Evolutionary conservation across 2,329 filamentous ascomycete genomes (phyloP).

Genomic region (Colletotrichum lindemuthianum): DNA sequence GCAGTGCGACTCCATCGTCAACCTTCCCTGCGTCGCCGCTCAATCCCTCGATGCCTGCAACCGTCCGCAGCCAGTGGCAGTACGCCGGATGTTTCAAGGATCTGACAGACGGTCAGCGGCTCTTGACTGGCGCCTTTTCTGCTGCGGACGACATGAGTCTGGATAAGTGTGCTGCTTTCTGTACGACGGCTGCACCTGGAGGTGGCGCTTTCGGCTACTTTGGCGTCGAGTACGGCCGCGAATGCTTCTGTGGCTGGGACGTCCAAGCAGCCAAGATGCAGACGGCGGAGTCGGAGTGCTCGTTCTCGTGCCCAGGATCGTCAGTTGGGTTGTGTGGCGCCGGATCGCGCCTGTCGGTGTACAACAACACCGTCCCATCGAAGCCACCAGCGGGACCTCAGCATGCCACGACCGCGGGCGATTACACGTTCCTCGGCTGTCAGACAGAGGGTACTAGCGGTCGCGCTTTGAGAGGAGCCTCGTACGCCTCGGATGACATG

Average conservation of each 20-base stretch:
- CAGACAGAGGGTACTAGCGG: conserved; percentile 37
- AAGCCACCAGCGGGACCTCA: conserved; percentile 29
- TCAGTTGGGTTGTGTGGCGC: conserved; percentile 33
- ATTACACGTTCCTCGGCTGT: conserved; percentile 39
- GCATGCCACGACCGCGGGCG: conserved; percentile 33
- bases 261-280: conserved; percentile 30
- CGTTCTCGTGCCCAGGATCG: conserved; percentile 31
- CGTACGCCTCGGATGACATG: conserved; percentile 39
- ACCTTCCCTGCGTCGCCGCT: conserved; percentile 27
- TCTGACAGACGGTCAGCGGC: conserved; percentile 36
- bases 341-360: conserved; percentile 39
- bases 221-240: conserved; percentile 39
- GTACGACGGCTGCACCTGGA: conserved; percentile 34
- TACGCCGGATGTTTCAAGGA: conserved; percentile 41
- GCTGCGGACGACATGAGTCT: conserved; percentile 39
- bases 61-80: conserved; percentile 35
- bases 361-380: conserved; percentile 36
- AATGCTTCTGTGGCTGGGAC: conserved; percentile 39
- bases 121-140: conserved; percentile 27
- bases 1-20: conserved; percentile 17
- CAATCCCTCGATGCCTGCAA: conserved; percentile 34
- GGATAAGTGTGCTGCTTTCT: conserved; percentile 40
- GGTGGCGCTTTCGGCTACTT: conserved; percentile 40
- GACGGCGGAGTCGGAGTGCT: conserved; percentile 37
- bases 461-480: conserved; percentile 36